Percentiles rank a stretch among this genome's conserved stretches.
These are phyloP conservation scores for Pythium myriotylum DNA, from an alignment of 352 stramenopile species.

Conservation along the genomic window DNA sequence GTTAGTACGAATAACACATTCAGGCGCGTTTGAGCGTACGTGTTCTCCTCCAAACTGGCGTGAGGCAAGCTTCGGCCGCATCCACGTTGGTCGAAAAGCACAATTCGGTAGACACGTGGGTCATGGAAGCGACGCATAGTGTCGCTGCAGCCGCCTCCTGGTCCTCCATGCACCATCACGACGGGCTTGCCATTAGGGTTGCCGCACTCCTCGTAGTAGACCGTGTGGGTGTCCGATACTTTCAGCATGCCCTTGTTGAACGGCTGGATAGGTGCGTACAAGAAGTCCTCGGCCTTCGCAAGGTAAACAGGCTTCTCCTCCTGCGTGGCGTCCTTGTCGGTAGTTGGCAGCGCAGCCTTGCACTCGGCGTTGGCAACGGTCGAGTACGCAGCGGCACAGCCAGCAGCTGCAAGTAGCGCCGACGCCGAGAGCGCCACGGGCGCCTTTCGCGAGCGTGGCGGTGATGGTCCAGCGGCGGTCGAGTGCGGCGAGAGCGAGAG, in stretches of 20 bases:
- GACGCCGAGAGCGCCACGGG: constrained; percentile 1
- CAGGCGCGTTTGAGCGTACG: constrained; percentile 42
- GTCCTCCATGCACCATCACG: constrained; percentile 95
- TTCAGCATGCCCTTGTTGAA: constrained; percentile 81
- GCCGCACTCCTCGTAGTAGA: constrained; percentile 93
- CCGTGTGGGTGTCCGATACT: constrained; percentile 80
- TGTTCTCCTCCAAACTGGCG: constrained; percentile 89
- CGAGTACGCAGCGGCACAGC: constrained; percentile 22
- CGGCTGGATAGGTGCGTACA: constrained; percentile 85
- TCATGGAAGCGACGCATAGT: constrained; percentile 93
- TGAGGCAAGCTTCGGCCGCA: constrained; percentile 88
- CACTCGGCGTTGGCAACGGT: constrained; percentile 16
- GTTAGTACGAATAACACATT: background rate
- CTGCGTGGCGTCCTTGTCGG: background rate
- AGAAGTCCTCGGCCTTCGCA: constrained; percentile 57
- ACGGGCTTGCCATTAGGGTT: constrained; percentile 88
- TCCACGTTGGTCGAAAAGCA: constrained; percentile 94
- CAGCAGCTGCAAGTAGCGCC: constrained; percentile 6
- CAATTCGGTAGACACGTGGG: constrained; percentile 90
- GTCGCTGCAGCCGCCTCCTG: constrained; percentile 87
- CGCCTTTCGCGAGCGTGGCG: background rate
- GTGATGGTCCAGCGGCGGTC: background rate
- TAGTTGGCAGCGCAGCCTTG: constrained; percentile 11
- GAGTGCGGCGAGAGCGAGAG: constrained; percentile 15
- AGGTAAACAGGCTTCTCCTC: constrained; percentile 36